A percentile compares a stretch with the other conserved stretches of the same genome.
Evolutionary conservation across 169 alveolate genomes (phyloP).

Genomic region (Plasmodium blacklocki): DNA sequence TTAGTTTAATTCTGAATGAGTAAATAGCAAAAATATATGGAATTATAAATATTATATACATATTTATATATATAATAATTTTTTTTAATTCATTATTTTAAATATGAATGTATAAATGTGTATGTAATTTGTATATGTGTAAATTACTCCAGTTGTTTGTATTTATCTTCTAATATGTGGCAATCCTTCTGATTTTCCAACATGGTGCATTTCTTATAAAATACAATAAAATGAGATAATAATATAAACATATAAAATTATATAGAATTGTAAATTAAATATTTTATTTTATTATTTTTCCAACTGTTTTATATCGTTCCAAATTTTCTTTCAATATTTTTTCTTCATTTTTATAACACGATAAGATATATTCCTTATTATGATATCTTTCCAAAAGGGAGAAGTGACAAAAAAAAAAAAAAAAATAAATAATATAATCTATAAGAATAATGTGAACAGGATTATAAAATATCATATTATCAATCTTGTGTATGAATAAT

Average conservation of each 20-base stretch:
- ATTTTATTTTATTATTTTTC: neutral
- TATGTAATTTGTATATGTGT: neutral
- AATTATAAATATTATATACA: neutral
- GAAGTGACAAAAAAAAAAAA: neutral
- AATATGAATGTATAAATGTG: neutral
- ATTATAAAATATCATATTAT: too few relatives aligned
- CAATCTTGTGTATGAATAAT: too few relatives aligned
- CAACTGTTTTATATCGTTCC: constrained; percentile 34
- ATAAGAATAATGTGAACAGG: too few relatives aligned
- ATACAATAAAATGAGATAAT: constrained; percentile 7
- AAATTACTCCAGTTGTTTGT: constrained; percentile 38
- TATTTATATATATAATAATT: neutral
- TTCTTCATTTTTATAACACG: constrained; percentile 57
- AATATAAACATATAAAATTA: constrained; percentile 21
- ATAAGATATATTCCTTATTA: constrained; percentile 18
- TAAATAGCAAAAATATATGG: neutral
- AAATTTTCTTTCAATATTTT: constrained; percentile 46
- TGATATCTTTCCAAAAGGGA: constrained; percentile 12
- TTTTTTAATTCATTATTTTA: too few relatives aligned
- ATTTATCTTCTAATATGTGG: constrained; percentile 39
- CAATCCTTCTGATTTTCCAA: constrained; percentile 38
- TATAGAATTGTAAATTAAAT: neutral
- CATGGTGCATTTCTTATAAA: constrained; percentile 51
- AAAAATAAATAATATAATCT: too few relatives aligned
- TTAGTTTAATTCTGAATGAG: constrained; percentile 20